Evolutionary conservation across 163 green algal species (phyloP), one percentile per base, ranked within the genome.

Genomic region (Scenedesmus sp.): DNA sequence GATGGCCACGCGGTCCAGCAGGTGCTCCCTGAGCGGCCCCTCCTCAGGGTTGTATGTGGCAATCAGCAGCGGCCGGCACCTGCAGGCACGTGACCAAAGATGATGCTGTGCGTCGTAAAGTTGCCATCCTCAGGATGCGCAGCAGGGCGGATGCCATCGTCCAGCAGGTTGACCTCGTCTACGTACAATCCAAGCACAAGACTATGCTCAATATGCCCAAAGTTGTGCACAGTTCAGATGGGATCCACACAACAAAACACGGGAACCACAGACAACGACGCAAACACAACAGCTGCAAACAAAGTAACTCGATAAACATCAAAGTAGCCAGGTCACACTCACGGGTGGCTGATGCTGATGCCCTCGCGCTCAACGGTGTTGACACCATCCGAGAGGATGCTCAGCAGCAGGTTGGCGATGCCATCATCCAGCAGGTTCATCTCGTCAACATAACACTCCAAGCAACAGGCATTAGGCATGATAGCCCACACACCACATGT

Each of bases 21-120:
- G 96, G 96, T 99, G 98, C 95, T 99, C 98, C 15, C 98, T 93
- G 84, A 99, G 94, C 13, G 94, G 86, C 5, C 97, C 98, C 95
- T 99, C 97, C 94, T 99, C 98, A 20, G 98, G 98, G 94, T 99
- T 99, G 96, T 98, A 99, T 0, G 98, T 99, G 7, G 98, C 97
- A 77, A 99, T 86, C 52, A 46, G 46, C 46, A 10, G 4, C 34
- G 8, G 46, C 13, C 74, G 64, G 64, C 13, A 73, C 18, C 4
- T 55, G 20, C 18, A 16, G 3, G 73, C 73, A 15, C 10, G 23
- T 82, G 18, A 52, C 73, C 34, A 1, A 46, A 46, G 34, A 46
- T 26, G 70, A 23, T 26, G 70, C 70, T 81, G 15, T n/a, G 10
- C 10, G 70, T 23, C 7, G 70, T 23, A 9, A 23, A 18, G 70